Evolutionary conservation across 208 protist species (phyloP), one percentile per base, ranked within the genome.

Genomic region (Wallacemonas collosoma): DNA sequence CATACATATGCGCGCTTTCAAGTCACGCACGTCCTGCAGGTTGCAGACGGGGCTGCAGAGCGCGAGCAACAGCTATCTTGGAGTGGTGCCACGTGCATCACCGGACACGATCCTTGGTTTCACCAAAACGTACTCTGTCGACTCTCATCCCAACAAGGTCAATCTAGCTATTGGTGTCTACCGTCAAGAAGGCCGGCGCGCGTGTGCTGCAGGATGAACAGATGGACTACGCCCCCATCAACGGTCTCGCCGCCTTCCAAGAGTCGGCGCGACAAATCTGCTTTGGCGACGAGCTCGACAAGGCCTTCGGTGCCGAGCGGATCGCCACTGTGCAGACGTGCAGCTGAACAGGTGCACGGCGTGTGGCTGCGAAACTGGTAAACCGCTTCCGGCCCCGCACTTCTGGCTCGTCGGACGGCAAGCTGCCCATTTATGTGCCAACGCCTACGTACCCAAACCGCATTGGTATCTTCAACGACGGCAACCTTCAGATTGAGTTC

Each of bases 131-230:
- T 94, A 89, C 58, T 73, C 86, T 26, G 71, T 71, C 51, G 98
- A 99, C 73, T 55, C 79, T 7, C 61, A 72, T 40, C 84, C 89
- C 35, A 80, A 86, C 8, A 99, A 99, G 84, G 88, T 99, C 26
- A 98, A 99, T 77, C 85, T 99, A 3, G 95, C 86, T 41, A 89
- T 99, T 8, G 98, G 98, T n/a, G 98, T 98, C 2, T 99, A 99
- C 82, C 87, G 96, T 99, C 14, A 85, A 83, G 12, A 82, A 95
- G 78, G 95, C 91, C 3, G 74, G 75, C 60, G 38, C 63, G 38
- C 48, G 54, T 11, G 71, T 85, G 11, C 56, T 83, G n/a, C 72
- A 77, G 50, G 69, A 83, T 38, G 72, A 55, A 35, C 69, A 90
- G 63, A 86, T 95, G 76, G 98, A 99, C 75, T 99, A 99, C 83